These are phyloP conservation scores for Pseudevernia furfuracea DNA, from an alignment of 495 filamentous ascomycete species.

Conservation along the genomic window DNA sequence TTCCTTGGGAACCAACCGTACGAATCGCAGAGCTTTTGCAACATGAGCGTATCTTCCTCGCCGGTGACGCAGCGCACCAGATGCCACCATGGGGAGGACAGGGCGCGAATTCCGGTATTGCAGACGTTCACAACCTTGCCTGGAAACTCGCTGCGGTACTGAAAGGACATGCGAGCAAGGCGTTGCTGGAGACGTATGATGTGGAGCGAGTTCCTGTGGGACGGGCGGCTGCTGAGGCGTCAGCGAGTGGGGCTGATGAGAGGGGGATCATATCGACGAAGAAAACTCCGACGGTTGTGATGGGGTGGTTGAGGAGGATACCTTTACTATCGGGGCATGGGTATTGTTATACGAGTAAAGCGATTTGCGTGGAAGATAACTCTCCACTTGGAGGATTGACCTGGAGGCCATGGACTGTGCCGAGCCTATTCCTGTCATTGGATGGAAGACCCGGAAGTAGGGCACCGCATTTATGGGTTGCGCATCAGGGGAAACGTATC, in stretches of 20 bases:
- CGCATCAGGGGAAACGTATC: slow-evolving; percentile 11
- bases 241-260: slow-evolving; percentile 14
- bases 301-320: neutral
- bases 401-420: slow-evolving; percentile 14
- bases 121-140: slow-evolving; percentile 41
- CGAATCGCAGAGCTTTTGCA: slow-evolving; percentile 25
- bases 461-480: slow-evolving; percentile 14
- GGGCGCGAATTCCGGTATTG: slow-evolving; percentile 44
- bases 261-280: slow-evolving; percentile 7
- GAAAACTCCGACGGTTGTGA: neutral
- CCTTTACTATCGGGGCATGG: slow-evolving; percentile 3
- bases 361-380: slow-evolving; percentile 11
- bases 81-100: slow-evolving; percentile 43
- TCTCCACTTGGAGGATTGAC: slow-evolving; percentile 15
- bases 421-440: slow-evolving; percentile 9
- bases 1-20: slow-evolving; percentile 20
- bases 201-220: slow-evolving; percentile 43
- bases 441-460: slow-evolving; percentile 12
- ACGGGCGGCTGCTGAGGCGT: slow-evolving; percentile 14
- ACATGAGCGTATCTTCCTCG: slow-evolving; percentile 38
- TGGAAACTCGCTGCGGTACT: slow-evolving; percentile 43
- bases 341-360: slow-evolving; percentile 10
- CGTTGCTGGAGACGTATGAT: slow-evolving; percentile 43
- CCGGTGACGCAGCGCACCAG: slow-evolving; percentile 46
- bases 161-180: slow-evolving; percentile 32